Base-by-base conservation (phyloP, 2,329 filamentous ascomycete species). In the Chrysosporium keratinophilum region DNA sequence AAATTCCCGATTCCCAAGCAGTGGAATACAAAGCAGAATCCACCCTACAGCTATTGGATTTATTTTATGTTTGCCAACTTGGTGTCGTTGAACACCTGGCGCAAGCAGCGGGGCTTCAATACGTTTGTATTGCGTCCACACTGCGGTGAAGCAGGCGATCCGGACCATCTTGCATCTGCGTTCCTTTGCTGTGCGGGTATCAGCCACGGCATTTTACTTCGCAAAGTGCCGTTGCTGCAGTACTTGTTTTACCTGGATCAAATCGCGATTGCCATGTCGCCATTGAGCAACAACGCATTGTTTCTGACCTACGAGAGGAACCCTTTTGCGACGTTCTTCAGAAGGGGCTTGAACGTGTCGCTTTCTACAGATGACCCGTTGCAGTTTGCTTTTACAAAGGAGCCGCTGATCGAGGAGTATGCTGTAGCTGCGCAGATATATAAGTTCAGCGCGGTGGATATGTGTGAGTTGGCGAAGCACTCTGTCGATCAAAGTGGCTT, bases 221-320 rank as follows among this genome's bases (percentile, higher is more conserved):
- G 93, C 58, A 98, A 98, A 67, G 90, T 97, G 2, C 93, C 93
- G 1, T 73, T 98, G 56, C 73, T 98, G 53, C 93, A 98, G 69
- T 98, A 98, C 69, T 82, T 97, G 49, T 98, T 95, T 73, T 98
- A 98, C 64, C 81, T 98, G 17, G 90, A 98, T 65, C 91, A 97
- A 66, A 96, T 98, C 58, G 93, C 93, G 55, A 93, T 98, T 58
- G 93, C 93, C 57, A 98, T 98, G 93, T 97, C 91, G n/a, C 93
- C 93, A 1, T 78, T 98, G 44, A 95, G 89, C 69, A 98, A 98
- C 74, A 98, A 98, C 63, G 93, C 93, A 0, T 74, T 98, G 33
- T 98, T 98, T 73, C 74, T 98, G 50, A 89, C 91, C 0, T 97
- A 98, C 65, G 93, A 98, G 69, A 83, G 94, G 56, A 98, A 98